A percentile compares a stretch with the other conserved stretches of the same genome.
These are phyloP conservation scores for Stachybotrys elegans DNA, from an alignment of 2,329 filamentous ascomycete genomes.

Conservation along the genomic window DNA sequence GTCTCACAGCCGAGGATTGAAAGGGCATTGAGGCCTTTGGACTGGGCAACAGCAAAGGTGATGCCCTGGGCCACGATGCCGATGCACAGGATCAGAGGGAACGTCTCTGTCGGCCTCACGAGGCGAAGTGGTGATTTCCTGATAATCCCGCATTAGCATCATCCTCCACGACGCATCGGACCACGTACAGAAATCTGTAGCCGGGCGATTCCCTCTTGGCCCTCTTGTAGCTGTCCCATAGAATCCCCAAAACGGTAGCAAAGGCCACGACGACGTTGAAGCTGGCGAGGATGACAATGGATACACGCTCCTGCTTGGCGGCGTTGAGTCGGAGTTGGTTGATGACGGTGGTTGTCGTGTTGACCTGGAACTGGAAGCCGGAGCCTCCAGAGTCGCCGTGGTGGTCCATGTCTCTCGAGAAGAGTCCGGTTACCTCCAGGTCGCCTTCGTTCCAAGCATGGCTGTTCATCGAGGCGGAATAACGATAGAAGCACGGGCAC, in stretches of 20 bases:
- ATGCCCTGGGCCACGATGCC: conserved; percentile 55
- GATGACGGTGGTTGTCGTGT: conserved; percentile 40
- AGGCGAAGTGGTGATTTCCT: conserved; percentile 36
- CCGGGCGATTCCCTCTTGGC: conserved; percentile 36
- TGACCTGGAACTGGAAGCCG: conserved; percentile 28
- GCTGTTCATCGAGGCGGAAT: conserved; percentile 7
- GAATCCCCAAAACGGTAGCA: conserved; percentile 49
- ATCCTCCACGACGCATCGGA: too few relatives aligned
- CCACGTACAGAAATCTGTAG: too few relatives aligned
- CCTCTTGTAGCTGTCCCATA: conserved; percentile 49
- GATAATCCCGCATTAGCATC: too few relatives aligned
- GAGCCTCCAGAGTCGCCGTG: neutral
- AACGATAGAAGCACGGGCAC: neutral
- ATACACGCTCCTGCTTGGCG: conserved; percentile 54
- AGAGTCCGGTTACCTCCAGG: conserved; percentile 8
- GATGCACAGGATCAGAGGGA: conserved; percentile 51
- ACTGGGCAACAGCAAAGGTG: conserved; percentile 52
- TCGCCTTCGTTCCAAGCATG: conserved; percentile 8
- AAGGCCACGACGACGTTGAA: conserved; percentile 58
- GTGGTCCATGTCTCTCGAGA: conserved; percentile 9
- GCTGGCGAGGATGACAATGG: conserved; percentile 54
- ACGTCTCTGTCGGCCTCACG: conserved; percentile 42
- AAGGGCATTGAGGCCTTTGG: conserved; percentile 46
- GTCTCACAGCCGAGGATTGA: conserved; percentile 47
- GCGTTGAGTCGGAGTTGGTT: conserved; percentile 47